phyloP scores from a whole-genome alignment of 768 basidiomycete genomes.

The Hericium coralloides region DNA sequence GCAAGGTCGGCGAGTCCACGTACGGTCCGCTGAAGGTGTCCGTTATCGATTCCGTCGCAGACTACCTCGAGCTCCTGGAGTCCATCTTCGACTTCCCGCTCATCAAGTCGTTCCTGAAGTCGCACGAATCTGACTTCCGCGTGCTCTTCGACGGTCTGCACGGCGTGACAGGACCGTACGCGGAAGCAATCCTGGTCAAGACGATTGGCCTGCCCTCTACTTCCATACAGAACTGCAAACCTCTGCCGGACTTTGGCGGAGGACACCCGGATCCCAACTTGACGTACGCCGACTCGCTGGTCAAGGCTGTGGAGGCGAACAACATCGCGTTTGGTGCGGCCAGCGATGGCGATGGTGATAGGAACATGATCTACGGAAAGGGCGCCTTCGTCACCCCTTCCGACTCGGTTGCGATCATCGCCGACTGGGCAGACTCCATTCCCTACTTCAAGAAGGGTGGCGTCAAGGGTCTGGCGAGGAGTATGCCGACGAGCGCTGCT shows the following conservation, averaged over 20 bases:
- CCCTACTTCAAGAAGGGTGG: conserved; percentile 90
- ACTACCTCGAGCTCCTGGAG: conserved; percentile 80
- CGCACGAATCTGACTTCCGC: conserved; percentile 59
- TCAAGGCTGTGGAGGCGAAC: conserved; percentile 82
- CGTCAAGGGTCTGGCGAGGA: conserved; percentile 90
- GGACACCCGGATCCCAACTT: conserved; percentile 98
- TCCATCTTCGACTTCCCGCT: conserved; percentile 90
- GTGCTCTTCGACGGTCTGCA: conserved; percentile 95
- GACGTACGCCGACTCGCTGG: conserved; percentile 92
- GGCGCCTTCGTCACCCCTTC: conserved; percentile 97
- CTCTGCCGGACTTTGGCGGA: conserved; percentile 94
- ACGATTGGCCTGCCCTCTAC: conserved; percentile 71
- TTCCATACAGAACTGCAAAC: conserved; percentile 84
- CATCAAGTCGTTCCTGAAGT: conserved; percentile 80
- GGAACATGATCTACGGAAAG: conserved; percentile 99
- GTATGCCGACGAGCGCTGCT: conserved; percentile 96
- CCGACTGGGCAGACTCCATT: conserved; percentile 88
- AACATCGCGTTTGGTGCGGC: conserved; percentile 92
- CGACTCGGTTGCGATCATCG: conserved; percentile 98
- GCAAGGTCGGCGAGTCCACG: conserved; percentile 66
- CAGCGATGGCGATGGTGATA: conserved; percentile 93
- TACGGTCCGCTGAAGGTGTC: conserved; percentile 81
- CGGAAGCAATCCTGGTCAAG: conserved; percentile 76
- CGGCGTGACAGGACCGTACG: conserved; percentile 97
- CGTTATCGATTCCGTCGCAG: conserved; percentile 89